Evolutionary conservation across 2,329 filamentous ascomycete species (phyloP).

Genomic region (Trichoderma cornu-damae): DNA sequence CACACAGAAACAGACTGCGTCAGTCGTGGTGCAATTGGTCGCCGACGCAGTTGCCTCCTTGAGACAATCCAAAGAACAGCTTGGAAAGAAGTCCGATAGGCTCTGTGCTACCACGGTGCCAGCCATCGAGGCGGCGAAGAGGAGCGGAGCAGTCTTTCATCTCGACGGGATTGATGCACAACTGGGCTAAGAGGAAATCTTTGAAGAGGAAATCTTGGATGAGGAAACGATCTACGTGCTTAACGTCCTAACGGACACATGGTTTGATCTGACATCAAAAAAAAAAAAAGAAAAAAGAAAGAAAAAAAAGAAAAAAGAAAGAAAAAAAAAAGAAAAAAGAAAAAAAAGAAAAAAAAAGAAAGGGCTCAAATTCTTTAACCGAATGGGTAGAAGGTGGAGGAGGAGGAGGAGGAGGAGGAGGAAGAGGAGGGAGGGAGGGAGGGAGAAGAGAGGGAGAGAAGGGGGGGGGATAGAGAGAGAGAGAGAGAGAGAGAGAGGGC

Average conservation of each 20-base stretch:
- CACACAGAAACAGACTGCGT: slow-evolving; percentile 27
- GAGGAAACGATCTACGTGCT: background rate
- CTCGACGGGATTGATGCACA: background rate
- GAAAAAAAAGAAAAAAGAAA: too few species aligned
- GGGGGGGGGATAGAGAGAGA: too few species aligned
- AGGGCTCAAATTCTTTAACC: background rate
- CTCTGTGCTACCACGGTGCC: slow-evolving; percentile 23
- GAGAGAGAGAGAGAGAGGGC: background rate
- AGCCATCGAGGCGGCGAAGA: slow-evolving; percentile 23
- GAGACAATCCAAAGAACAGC: slow-evolving; percentile 30
- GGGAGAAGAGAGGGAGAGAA: background rate
- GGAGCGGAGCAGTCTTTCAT: slow-evolving; percentile 18
- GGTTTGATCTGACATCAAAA: too few species aligned
- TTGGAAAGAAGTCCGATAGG: slow-evolving; percentile 25
- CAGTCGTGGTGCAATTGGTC: slow-evolving; percentile 25
- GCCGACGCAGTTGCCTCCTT: slow-evolving; percentile 23
- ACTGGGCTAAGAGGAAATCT: background rate
- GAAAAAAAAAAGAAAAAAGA: too few species aligned
- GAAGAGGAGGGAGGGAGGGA: too few species aligned
- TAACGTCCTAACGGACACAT: too few species aligned
- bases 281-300: too few species aligned
- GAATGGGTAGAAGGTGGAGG: too few species aligned
- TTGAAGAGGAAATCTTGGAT: background rate
- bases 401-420: too few species aligned
- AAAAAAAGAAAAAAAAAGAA: too few species aligned